These are phyloP conservation scores for Fraxinus xanthoxyloides DNA, from an alignment of 305 asterid genomes.

Conservation along the genomic window DNA sequence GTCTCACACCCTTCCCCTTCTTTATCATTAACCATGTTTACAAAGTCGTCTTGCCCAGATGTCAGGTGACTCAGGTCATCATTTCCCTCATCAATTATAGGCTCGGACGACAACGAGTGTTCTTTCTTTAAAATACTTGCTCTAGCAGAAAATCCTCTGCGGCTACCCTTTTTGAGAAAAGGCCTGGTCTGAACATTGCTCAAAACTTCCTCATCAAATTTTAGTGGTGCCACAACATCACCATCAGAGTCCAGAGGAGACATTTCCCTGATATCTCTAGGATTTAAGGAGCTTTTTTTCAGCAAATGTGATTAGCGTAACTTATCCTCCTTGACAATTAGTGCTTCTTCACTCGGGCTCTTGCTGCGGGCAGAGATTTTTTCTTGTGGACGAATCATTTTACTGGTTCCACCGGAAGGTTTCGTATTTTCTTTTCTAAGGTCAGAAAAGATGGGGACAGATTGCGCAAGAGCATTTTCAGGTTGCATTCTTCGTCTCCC, in stretches of 20 bases:
- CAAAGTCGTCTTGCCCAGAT: constrained; percentile 43
- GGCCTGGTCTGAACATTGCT: constrained; percentile 50
- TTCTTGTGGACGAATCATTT: constrained; percentile 51
- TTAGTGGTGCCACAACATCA: constrained; percentile 39
- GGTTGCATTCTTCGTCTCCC: constrained; percentile 60
- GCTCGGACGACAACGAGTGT: constrained; percentile 33
- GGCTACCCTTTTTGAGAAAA: constrained; percentile 63
- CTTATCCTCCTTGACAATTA: constrained; percentile 59
- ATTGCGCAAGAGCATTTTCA: constrained; percentile 82
- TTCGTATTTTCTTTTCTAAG: constrained; percentile 70
- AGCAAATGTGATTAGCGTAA: constrained; percentile 47
- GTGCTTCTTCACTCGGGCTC: constrained; percentile 51
- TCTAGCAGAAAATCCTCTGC: constrained; percentile 48
- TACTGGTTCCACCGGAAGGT: constrained; percentile 64
- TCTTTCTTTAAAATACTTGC: constrained; percentile 46
- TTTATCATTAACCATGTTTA: constrained; percentile 39
- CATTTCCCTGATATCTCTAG: constrained; percentile 40
- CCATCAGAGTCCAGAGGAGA: constrained; percentile 48
- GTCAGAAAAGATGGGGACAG: constrained; percentile 31
- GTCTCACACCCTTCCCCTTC: constrained; percentile 48
- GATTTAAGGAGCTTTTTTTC: constrained; percentile 59
- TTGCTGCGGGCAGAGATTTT: constrained; percentile 64
- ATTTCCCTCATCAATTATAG: constrained; percentile 38
- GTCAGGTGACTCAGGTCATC: constrained; percentile 33
- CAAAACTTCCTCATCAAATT: constrained; percentile 47